Evolutionary conservation across 2,329 filamentous ascomycete genomes (phyloP), one percentile per base, ranked within the genome.

Genomic region (Penicillium sp.): DNA sequence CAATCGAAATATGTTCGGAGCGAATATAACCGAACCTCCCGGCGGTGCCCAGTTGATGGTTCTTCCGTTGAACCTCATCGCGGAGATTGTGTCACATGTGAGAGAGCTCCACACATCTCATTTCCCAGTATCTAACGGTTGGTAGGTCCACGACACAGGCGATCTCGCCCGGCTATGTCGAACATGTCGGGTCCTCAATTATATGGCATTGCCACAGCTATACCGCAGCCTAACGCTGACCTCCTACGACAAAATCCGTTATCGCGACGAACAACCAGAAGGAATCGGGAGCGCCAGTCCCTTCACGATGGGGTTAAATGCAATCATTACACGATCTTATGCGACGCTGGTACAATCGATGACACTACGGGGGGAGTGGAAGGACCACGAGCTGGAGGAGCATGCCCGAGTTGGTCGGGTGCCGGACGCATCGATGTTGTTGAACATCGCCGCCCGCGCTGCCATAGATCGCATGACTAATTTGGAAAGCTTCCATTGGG

Each of bases 361-460:
- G 55, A 71, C 75, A 3, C 61, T 86, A 35, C 71, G 76, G 32
- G 84, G 84, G 23, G 76, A 83, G 27, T 86, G 82, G 82, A 77
- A 77, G 51, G 83, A 85, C 63, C 71, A 77, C 48, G 81, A 83
- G 50, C 62, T 81, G 23, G 80, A 85, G 50, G 82, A 86, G 58
- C 81, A 83, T 67, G 79, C 80, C 53, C 79, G 79, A 49, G 73
- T 76, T 44, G 83, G 84, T 0, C 74, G 83, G 37, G 80, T 86
- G 50, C 82, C 84, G n/a, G 84, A 86, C 69, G 83, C 80, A 42
- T 81, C 78, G 37, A 86, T 86, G 82, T 78, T 87, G 75, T 71
- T 86, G 63, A 85, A 84, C 65, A 82, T 85, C 47, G 77, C 80
- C 2, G 74, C 85, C 48, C 79, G 84, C 54, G 82, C 82, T 3